Base-by-base conservation (phyloP, 176 grass and related monocot species). In the Triticum timopheevii region DNA sequence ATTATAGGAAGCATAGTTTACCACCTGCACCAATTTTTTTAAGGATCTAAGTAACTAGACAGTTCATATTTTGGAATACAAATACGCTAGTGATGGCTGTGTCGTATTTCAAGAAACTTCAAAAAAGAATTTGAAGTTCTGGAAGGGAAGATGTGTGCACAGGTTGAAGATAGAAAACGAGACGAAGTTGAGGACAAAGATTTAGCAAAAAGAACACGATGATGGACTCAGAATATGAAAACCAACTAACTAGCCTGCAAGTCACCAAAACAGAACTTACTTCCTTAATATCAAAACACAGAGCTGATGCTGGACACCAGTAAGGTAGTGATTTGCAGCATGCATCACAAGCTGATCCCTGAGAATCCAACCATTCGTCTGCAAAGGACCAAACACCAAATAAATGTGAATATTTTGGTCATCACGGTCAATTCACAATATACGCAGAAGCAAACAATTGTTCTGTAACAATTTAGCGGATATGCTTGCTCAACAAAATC, bases 1-100 rank as follows among this genome's bases (percentile, higher is more conserved):
- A 73, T 45, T 73, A 73, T 25, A 44, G 70, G n/a, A 73, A 73
- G 70, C 70, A 73, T 73, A 42, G 13, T 73, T 44, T 73, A 73
- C 22, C 11, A 73, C 38, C 38, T 73, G 70, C 22, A 44, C 22
- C 70, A 40, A 44, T 2, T 7, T 24, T 44, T 44, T 13, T 23
- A 36, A 71, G 35, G 68, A 71, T 71, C n/a, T n/a, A 71, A 10
- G 17, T 72, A 13, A 42, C 20, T 72, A 13, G 1, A 72, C 35
- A 42, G 36, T 42, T 69, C 67, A 69, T 36, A 69, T 11, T 38
- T 2, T 69, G 33, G 65, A 68, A 34, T 34, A 68, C 13, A 17
- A 19, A 33, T 68, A 68, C 15, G 13, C 65, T 66, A 66, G 27
- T 1, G 13, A 66, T 13, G 2, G 27, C 11, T 66, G 27, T 31